Conservation (phyloP, 176 grass and related monocot species). For the Aegilops speltoides region DNA sequence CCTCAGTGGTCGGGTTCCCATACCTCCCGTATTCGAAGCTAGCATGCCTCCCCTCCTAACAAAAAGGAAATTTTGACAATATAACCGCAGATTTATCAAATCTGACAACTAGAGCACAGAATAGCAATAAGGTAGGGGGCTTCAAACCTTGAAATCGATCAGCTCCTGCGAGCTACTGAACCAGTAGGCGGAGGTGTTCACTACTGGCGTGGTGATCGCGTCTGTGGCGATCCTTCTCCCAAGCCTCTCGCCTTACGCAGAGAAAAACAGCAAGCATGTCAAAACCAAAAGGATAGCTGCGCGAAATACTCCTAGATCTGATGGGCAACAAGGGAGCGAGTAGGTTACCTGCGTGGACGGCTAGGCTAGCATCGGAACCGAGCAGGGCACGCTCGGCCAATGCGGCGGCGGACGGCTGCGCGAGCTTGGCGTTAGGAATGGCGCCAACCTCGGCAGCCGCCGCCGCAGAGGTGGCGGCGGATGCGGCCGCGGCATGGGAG, state of each 20-base stretch:
- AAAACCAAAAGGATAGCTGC: neutral
- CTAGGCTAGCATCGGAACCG: conserved; percentile 89
- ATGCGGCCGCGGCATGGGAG: conserved; percentile 43
- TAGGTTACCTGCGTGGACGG: conserved; percentile 87
- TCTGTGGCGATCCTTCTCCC: conserved; percentile 87
- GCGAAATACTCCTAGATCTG: conserved; percentile 34
- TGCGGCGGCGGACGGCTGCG: conserved; percentile 50
- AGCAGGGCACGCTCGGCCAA: conserved; percentile 61
- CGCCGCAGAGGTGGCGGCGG: conserved; percentile 43
- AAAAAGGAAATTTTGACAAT: neutral
- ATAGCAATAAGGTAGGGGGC: neutral
- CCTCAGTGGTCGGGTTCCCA: conserved; percentile 94
- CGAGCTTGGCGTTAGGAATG: conserved; percentile 61
- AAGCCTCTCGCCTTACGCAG: conserved; percentile 76
- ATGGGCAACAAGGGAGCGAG: conserved; percentile 6
- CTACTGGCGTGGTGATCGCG: conserved; percentile 92
- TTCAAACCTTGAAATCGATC: conserved; percentile 90
- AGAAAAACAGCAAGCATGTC: conserved; percentile 1
- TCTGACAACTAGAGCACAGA: neutral
- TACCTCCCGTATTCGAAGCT: conserved; percentile 98
- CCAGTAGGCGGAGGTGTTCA: conserved; percentile 99
- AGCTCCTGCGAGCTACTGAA: conserved; percentile 95
- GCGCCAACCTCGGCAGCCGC: conserved; percentile 47
- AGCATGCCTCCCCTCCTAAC: conserved; percentile 91
- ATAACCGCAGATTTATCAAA: conserved; percentile 24